Evolutionary conservation across 2,329 filamentous ascomycete genomes (phyloP).

Genomic region (Bipolaris bicolor): DNA sequence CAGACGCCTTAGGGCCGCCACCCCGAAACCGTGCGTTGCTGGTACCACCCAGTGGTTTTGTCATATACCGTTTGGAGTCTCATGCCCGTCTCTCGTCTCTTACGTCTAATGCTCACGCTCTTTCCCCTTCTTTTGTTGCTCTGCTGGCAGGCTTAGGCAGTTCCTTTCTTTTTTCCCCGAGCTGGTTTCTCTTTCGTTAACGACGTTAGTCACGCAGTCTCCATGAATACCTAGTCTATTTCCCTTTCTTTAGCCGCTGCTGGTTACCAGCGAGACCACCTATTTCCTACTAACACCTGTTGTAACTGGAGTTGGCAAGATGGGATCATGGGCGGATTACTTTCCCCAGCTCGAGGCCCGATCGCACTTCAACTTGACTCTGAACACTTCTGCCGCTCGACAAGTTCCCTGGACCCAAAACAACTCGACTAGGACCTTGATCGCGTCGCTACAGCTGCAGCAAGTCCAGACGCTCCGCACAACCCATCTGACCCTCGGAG

Average conservation of each 20-base stretch:
- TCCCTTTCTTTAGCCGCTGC: conserved; percentile 46
- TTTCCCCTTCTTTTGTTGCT: conserved; percentile 43
- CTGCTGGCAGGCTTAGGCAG: conserved; percentile 51
- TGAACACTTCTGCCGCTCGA: conserved; percentile 41
- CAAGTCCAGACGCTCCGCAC: conserved; percentile 49
- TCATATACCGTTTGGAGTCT: conserved; percentile 51
- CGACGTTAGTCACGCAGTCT: conserved; percentile 41
- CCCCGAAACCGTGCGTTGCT: conserved; percentile 48
- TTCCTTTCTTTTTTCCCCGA: conserved; percentile 43
- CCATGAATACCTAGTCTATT: conserved; percentile 47
- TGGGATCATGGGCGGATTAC: conserved; percentile 46
- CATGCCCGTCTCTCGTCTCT: conserved; percentile 44
- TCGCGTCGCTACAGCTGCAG: conserved; percentile 44
- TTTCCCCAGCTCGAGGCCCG: conserved; percentile 42
- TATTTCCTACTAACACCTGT: conserved; percentile 39
- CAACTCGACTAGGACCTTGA: conserved; percentile 40
- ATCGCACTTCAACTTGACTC: conserved; percentile 48
- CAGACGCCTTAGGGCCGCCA: conserved; percentile 48
- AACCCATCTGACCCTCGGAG: conserved; percentile 49
- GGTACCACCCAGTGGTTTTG: conserved; percentile 38
- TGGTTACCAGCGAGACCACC: conserved; percentile 48
- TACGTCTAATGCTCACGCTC: conserved; percentile 47
- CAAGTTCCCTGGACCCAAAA: conserved; percentile 39
- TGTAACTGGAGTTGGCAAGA: conserved; percentile 39
- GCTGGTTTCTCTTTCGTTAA: conserved; percentile 45